Conservation (phyloP, 164 flowering plant genomes). For the Kingdonia uniflora region DNA sequence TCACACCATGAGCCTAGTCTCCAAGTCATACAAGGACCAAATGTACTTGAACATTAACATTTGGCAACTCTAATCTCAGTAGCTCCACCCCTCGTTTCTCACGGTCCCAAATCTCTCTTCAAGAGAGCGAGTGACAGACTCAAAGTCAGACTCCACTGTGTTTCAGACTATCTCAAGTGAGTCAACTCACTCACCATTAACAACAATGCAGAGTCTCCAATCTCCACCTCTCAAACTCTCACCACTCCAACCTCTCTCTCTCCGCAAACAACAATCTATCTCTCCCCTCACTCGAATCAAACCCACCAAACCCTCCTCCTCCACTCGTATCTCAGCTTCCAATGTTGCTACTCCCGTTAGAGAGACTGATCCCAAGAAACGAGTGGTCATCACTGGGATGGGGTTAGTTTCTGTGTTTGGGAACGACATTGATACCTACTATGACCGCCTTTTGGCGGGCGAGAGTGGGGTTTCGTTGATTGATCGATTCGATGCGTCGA, state of each 20-base stretch:
- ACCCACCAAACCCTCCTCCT: too few relatives aligned
- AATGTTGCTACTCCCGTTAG: conserved; percentile 8
- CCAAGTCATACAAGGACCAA: too few relatives aligned
- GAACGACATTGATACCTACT: conserved; percentile 61
- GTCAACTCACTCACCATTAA: too few relatives aligned
- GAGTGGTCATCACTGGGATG: conserved; percentile 29
- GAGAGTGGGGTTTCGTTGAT: conserved; percentile 63
- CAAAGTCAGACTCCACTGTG: too few relatives aligned
- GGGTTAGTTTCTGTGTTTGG: conserved; percentile 67
- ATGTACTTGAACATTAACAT: too few relatives aligned
- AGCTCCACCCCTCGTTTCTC: too few relatives aligned
- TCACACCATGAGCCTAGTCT: too few relatives aligned
- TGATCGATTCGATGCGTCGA: conserved; percentile 85
- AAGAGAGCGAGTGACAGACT: too few relatives aligned
- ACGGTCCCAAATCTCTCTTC: too few relatives aligned
- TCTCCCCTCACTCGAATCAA: neutral
- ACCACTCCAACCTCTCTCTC: neutral
- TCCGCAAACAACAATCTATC: too few relatives aligned
- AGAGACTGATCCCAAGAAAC: conserved; percentile 27
- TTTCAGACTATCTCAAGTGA: too few relatives aligned
- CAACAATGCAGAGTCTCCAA: too few relatives aligned
- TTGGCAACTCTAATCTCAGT: conserved; percentile 7
- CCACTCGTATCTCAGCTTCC: neutral
- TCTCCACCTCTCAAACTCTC: neutral
- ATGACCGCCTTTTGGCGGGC: conserved; percentile 55